These are phyloP conservation scores for Phytophthora aleatoria DNA, from an alignment of 352 stramenopile genomes.

Conservation along the genomic window DNA sequence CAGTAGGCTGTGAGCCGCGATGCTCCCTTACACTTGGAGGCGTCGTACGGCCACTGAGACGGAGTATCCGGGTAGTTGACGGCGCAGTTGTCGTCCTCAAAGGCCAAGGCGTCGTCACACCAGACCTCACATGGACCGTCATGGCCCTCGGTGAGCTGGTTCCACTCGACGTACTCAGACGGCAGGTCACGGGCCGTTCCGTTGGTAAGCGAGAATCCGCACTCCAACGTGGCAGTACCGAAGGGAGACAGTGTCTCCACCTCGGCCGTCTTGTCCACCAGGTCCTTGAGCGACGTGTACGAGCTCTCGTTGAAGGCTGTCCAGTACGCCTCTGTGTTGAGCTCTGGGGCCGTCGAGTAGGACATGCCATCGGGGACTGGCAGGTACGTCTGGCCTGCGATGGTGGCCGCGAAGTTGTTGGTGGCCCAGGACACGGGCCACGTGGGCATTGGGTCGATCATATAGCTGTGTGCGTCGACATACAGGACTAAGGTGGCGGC, in stretches of 20 bases:
- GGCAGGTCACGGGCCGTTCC: slow-evolving; percentile 41
- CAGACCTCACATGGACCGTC: slow-evolving; percentile 59
- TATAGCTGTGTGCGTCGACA: slow-evolving; percentile 40
- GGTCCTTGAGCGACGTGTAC: slow-evolving; percentile 54
- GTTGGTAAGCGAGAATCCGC: slow-evolving; percentile 37
- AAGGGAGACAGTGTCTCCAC: slow-evolving; percentile 33
- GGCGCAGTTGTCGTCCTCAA: slow-evolving; percentile 49
- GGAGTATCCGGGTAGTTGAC: slow-evolving; percentile 29
- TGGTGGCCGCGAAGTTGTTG: slow-evolving; percentile 34
- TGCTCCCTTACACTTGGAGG: slow-evolving; percentile 19
- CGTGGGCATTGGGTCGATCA: slow-evolving; percentile 37
- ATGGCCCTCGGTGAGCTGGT: slow-evolving; percentile 28
- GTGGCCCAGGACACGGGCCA: slow-evolving; percentile 36
- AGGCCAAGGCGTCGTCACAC: slow-evolving; percentile 45
- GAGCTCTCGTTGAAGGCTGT: slow-evolving; percentile 42
- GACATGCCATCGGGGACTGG: slow-evolving; percentile 30
- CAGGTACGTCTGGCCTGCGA: slow-evolving; percentile 26
- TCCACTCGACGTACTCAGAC: slow-evolving; percentile 34
- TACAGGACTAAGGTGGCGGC: slow-evolving; percentile 13
- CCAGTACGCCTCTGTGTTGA: slow-evolving; percentile 41
- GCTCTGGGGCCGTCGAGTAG: slow-evolving; percentile 25
- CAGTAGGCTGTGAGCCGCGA: slow-evolving; percentile 40
- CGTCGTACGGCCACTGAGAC: slow-evolving; percentile 27
- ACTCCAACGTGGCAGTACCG: slow-evolving; percentile 38
- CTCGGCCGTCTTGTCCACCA: slow-evolving; percentile 31